These are phyloP conservation scores for Opeltia flavorubescens DNA, from an alignment of 495 filamentous ascomycete genomes.

Conservation along the genomic window DNA sequence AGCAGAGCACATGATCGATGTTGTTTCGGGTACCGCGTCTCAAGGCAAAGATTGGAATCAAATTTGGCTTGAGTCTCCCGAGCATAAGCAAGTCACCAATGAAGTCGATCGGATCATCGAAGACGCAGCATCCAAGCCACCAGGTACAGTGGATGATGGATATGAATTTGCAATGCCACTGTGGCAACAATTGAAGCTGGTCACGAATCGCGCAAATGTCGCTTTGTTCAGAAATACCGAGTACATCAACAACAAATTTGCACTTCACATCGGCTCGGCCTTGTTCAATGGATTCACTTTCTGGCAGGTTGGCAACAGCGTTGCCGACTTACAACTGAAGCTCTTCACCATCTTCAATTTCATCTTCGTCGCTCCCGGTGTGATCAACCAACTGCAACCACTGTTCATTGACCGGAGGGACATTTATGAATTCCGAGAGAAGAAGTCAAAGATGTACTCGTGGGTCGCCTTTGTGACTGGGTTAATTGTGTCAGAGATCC, in stretches of 20 bases:
- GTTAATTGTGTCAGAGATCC: conserved; percentile 59
- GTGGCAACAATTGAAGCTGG: conserved; percentile 38
- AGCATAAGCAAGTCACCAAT: conserved; percentile 26
- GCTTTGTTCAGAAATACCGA: conserved; percentile 46
- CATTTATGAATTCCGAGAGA: conserved; percentile 57
- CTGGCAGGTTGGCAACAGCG: conserved; percentile 51
- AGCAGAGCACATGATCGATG: conserved; percentile 81
- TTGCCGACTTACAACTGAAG: conserved; percentile 57
- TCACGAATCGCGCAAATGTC: conserved; percentile 42
- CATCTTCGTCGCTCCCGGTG: conserved; percentile 59
- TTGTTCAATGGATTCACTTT: conserved; percentile 63
- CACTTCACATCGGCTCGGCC: conserved; percentile 22
- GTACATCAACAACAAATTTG: conserved; percentile 52
- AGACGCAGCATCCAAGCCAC: conserved; percentile 22
- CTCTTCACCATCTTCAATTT: conserved; percentile 78
- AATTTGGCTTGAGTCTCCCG: conserved; percentile 45
- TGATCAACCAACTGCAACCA: conserved; percentile 56
- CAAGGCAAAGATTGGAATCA: conserved; percentile 48
- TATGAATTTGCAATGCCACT: conserved; percentile 45
- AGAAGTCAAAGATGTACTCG: conserved; percentile 53
- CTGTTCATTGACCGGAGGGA: conserved; percentile 51
- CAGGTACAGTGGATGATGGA: conserved; percentile 24
- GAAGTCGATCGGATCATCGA: conserved; percentile 42
- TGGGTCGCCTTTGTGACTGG: conserved; percentile 59
- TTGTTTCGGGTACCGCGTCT: conserved; percentile 65